A percentile compares a stretch with the other conserved stretches of the same genome.
These are phyloP conservation scores for Saturnispora quitensis DNA, from an alignment of 805 yeast species.

Conservation along the genomic window DNA sequence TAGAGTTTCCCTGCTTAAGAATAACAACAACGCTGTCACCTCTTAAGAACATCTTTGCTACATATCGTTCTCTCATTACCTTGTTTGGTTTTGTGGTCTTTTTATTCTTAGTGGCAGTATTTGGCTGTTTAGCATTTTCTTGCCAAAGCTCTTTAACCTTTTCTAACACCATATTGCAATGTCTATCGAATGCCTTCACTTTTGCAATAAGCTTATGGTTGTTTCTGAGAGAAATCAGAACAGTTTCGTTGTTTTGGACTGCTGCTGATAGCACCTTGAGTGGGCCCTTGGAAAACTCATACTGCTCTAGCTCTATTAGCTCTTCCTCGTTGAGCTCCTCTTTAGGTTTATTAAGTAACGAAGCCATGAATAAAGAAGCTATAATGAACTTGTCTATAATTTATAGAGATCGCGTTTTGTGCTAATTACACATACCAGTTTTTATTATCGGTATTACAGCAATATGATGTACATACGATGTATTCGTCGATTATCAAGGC, in stretches of 20 bases:
- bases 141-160: conserved; percentile 76
- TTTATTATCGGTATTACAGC: not conserved
- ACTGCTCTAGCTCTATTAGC: conserved; percentile 74
- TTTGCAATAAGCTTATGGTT: conserved; percentile 86
- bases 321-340: conserved; percentile 76
- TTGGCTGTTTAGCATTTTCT: conserved; percentile 15
- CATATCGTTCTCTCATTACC: conserved; percentile 55
- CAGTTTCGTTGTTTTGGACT: conserved; percentile 52
- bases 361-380: conserved; percentile 25
- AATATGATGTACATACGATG: not conserved
- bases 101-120: conserved; percentile 24
- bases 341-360: conserved; percentile 62
- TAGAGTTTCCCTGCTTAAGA: conserved; percentile 25
- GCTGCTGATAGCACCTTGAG: conserved; percentile 81
- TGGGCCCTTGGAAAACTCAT: conserved; percentile 86
- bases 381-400: not conserved
- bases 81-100: conserved; percentile 12
- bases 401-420: not conserved
- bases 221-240: conserved; percentile 83
- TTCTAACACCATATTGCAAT: conserved; percentile 86
- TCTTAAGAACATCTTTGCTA: conserved; percentile 81
- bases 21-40: conserved; percentile 94
- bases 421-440: not conserved
- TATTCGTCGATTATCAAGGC: not conserved
- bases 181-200: conserved; percentile 93